Evolutionary conservation across 306 rosid species (phyloP).

Genomic region (Fagus sylvatica): DNA sequence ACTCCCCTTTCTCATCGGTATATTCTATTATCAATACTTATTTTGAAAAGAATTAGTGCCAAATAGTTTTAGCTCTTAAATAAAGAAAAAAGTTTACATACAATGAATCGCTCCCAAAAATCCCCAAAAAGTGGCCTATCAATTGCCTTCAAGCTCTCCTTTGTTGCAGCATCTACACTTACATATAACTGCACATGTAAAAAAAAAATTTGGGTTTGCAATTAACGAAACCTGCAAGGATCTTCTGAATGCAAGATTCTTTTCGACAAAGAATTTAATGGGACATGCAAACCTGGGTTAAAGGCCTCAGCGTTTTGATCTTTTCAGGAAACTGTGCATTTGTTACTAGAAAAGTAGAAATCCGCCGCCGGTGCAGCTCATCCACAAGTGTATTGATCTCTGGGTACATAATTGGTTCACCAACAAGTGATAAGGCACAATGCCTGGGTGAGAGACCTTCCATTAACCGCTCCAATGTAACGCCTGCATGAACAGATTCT

Average conservation of each 20-base stretch:
- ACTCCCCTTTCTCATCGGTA: neutral
- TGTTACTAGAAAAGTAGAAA: conserved; percentile 93
- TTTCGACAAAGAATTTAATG: neutral
- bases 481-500: conserved; percentile 55
- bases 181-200: conserved; percentile 78
- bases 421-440: conserved; percentile 98
- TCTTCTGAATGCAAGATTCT: conserved; percentile 4
- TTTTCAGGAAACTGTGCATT: conserved; percentile 98
- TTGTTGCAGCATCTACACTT: conserved; percentile 97
- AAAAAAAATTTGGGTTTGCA: conserved; percentile 17
- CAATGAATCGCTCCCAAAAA: conserved; percentile 96
- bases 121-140: conserved; percentile 98
- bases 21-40: neutral
- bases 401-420: conserved; percentile 98
- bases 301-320: conserved; percentile 65
- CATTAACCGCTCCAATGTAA: conserved; percentile 75
- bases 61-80: neutral
- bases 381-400: conserved; percentile 86
- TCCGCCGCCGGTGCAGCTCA: conserved; percentile 78
- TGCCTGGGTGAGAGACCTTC: conserved; percentile 94
- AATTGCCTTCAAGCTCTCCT: conserved; percentile 91
- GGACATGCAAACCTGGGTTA: conserved; percentile 70
- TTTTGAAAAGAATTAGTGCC: conserved; percentile 7
- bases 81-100: conserved; percentile 39
- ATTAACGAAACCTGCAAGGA: conserved; percentile 12